Base-by-base conservation (phyloP, 495 filamentous ascomycete genomes). In the Penicillium daleae region DNA sequence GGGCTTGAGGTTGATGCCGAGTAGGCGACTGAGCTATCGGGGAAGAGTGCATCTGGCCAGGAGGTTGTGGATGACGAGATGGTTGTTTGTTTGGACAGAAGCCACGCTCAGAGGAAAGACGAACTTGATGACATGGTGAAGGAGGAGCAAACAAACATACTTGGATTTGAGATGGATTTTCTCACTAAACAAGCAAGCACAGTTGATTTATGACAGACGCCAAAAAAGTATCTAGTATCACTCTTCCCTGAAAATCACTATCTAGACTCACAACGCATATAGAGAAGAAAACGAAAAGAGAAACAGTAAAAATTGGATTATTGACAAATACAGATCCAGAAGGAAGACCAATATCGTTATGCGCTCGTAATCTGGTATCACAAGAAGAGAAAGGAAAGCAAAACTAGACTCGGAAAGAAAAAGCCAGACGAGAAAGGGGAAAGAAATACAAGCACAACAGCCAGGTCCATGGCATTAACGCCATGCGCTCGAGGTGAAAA, bases 281-380 rank as follows among this genome's bases (percentile, higher is more conserved):
- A 39, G 15, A 52, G 35, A 49, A 54, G 19, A 33, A 26, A 49
- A 56, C 44, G 44, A 10, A 48, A 9, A 48, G 50, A 21, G 51
- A 65, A 52, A 52, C 32, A 59, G 44, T n/a, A 51, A 59, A 61
- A 62, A 58, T 65, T 64, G 61, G 57, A 64, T 71, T 69, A 66
- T 71, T 66, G 67, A 72, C 64, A 75, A 72, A 71, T 74, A 74
- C 67, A 74, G 65, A 62, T 66, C 65, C 59, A 77, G 70, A 71
- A 72, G 64, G 56, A 66, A 73, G 63, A 68, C 58, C 61, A 27
- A 33, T 63, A 52, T 74, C 74, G 64, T 72, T 66, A 57, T 44
- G 48, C 54, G 74, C 71, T 74, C 69, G 62, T 77, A 75, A 72
- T 68, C 69, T 78, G 76, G 74, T 78, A 76, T 78, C 73, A 68